These are phyloP conservation scores for Pythium coloratum DNA, from an alignment of 352 stramenopile species.

Conservation along the genomic window DNA sequence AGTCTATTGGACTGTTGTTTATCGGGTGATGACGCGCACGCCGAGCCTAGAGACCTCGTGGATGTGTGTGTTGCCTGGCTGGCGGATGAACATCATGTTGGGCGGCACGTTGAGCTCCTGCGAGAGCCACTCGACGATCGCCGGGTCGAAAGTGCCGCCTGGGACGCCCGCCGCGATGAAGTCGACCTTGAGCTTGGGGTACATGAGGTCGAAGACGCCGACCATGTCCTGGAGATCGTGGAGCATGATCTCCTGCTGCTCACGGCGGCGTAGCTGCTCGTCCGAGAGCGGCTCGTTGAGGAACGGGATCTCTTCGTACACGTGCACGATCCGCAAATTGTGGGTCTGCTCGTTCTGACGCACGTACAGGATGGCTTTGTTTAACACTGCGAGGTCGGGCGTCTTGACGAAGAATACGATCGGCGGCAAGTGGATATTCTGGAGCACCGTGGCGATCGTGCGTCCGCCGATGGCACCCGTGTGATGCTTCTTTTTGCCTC, in stretches of 20 bases:
- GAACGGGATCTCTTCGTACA: slow-evolving; percentile 44
- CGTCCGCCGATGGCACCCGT: slow-evolving; percentile 66
- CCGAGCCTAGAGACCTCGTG: slow-evolving; percentile 87
- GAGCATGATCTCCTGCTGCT: slow-evolving; percentile 41
- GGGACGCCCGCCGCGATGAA: slow-evolving; percentile 68
- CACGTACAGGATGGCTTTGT: slow-evolving; percentile 95
- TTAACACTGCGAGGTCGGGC: slow-evolving; percentile 85
- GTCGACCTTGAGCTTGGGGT: slow-evolving; percentile 92
- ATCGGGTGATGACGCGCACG: slow-evolving; percentile 88
- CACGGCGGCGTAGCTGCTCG: slow-evolving; percentile 31
- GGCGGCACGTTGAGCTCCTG: slow-evolving; percentile 69
- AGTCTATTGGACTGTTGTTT: slow-evolving; percentile 1
- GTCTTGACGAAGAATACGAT: slow-evolving; percentile 93
- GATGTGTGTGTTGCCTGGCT: slow-evolving; percentile 87
- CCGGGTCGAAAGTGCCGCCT: slow-evolving; percentile 63
- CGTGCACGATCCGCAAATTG: slow-evolving; percentile 89
- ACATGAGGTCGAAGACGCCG: slow-evolving; percentile 86
- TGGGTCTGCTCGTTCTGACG: slow-evolving; percentile 91
- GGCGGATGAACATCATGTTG: slow-evolving; percentile 95
- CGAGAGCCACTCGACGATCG: slow-evolving; percentile 87
- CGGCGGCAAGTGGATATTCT: slow-evolving; percentile 72
- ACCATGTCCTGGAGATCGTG: slow-evolving; percentile 79
- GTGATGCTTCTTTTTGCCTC: slow-evolving; percentile 33
- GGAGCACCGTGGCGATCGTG: slow-evolving; percentile 60
- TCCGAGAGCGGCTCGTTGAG: slow-evolving; percentile 38